Evolutionary conservation across 2,329 filamentous ascomycete genomes (phyloP).

Genomic region (Neospermospora avenae): DNA sequence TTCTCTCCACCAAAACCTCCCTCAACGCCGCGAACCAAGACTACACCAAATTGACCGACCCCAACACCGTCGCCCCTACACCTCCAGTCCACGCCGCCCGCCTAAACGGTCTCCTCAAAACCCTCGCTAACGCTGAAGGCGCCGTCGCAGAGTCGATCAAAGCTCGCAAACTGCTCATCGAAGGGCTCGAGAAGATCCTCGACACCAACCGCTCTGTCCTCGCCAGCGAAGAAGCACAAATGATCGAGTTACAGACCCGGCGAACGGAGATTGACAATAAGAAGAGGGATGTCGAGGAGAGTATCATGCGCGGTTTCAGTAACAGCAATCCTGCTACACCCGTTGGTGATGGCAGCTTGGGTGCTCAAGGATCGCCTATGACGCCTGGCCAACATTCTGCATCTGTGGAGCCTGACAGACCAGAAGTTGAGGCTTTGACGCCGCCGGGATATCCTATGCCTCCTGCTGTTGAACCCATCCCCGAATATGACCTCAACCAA

Average conservation of each 20-base stretch:
- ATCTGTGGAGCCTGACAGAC: constrained; percentile 63
- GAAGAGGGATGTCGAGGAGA: constrained; percentile 85
- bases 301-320: constrained; percentile 80
- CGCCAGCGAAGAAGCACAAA: constrained; percentile 63
- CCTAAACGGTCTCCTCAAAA: constrained; percentile 85
- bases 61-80: constrained; percentile 65
- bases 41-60: constrained; percentile 78
- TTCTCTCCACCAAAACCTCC: constrained; percentile 63
- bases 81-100: constrained; percentile 90
- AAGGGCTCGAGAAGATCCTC: constrained; percentile 78
- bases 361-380: constrained; percentile 36
- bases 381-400: constrained; percentile 35
- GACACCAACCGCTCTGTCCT: constrained; percentile 69
- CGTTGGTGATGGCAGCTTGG: constrained; percentile 41
- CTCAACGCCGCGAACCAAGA: constrained; percentile 73
- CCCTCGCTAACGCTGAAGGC: constrained; percentile 80
- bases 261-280: constrained; percentile 73
- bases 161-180: constrained; percentile 73
- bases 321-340: constrained; percentile 51
- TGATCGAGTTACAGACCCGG: constrained; percentile 61
- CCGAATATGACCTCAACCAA: constrained; percentile 38
- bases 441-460: constrained; percentile 63
- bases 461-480: constrained; percentile 30
- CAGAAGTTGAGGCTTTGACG: constrained; percentile 81
- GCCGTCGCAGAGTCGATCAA: constrained; percentile 89